phyloP scores from a whole-genome alignment of 2,329 filamentous ascomycete species.

The Penicillium sp. region DNA sequence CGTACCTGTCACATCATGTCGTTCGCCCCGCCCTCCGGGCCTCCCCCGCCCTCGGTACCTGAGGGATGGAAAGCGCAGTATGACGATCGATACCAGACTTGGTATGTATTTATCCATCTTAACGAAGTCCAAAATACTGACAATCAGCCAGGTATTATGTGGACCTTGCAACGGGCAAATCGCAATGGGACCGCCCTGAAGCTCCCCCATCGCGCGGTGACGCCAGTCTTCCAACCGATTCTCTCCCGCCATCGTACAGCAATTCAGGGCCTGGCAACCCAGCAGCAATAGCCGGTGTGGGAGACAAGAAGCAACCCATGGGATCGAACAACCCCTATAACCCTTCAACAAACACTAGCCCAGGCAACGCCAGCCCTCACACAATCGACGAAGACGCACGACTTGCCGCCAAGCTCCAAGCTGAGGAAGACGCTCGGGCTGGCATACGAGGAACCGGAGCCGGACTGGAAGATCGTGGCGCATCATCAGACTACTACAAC shows the following conservation, averaged over 20 bases:
- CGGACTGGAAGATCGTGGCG: slow-evolving; percentile 24
- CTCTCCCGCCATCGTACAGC: slow-evolving; percentile 52
- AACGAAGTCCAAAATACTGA: neutral
- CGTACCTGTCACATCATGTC: slow-evolving; percentile 22
- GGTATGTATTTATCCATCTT: slow-evolving; percentile 39
- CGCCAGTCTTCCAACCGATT: slow-evolving; percentile 35
- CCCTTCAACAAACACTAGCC: slow-evolving; percentile 8
- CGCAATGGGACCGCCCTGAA: slow-evolving; percentile 80
- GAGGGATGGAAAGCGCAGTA: slow-evolving; percentile 79
- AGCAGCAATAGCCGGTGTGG: slow-evolving; percentile 26
- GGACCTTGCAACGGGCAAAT: slow-evolving; percentile 76
- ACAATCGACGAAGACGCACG: slow-evolving; percentile 58
- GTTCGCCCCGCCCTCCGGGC: slow-evolving; percentile 39
- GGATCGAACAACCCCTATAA: slow-evolving; percentile 68
- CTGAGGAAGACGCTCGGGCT: slow-evolving; percentile 65
- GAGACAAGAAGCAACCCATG: slow-evolving; percentile 41
- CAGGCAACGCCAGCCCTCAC: slow-evolving; percentile 11
- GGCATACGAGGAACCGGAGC: slow-evolving; percentile 13
- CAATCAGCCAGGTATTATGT: slow-evolving; percentile 66
- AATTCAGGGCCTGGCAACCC: slow-evolving; percentile 41
- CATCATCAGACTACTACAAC: slow-evolving; percentile 44
- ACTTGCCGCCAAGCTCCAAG: slow-evolving; percentile 68
- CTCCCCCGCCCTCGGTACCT: slow-evolving; percentile 55
- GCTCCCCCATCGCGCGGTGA: slow-evolving; percentile 48
- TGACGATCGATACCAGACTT: slow-evolving; percentile 83